These are phyloP conservation scores for Simplicillium sp. DNA, from an alignment of 2,329 filamentous ascomycete genomes.

Conservation along the genomic window DNA sequence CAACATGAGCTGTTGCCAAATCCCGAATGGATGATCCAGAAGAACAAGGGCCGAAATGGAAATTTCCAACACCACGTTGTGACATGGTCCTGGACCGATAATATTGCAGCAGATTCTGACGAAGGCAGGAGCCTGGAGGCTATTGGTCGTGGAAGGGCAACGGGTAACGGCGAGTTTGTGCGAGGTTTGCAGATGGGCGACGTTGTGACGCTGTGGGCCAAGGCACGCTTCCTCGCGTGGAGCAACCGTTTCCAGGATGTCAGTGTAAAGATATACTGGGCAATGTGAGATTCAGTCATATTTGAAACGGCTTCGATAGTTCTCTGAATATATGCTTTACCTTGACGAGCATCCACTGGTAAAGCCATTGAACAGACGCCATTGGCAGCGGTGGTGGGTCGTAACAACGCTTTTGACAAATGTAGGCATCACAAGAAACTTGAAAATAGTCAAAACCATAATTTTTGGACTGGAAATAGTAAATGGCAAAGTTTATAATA, in stretches of 20 bases:
- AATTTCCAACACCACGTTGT: conserved; percentile 32
- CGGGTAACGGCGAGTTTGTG: conserved; percentile 46
- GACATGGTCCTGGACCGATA: conserved; percentile 44
- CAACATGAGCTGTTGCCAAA: conserved; percentile 16
- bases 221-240: conserved; percentile 47
- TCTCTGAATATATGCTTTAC: no score
- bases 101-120: conserved; percentile 31
- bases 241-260: conserved; percentile 38
- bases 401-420: no score
- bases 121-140: conserved; percentile 26
- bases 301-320: no score
- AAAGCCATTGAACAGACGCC: no score
- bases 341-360: no score
- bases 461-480: no score
- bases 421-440: no score
- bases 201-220: conserved; percentile 52
- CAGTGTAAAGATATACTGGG: conserved; percentile 50
- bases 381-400: no score
- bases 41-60: conserved; percentile 28
- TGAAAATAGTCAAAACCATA: no score
- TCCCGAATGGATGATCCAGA: conserved; percentile 34
- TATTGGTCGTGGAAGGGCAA: conserved; percentile 39
- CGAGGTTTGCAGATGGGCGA: conserved; percentile 48
- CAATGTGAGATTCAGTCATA: conserved; percentile 22
- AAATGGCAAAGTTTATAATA: no score